Conservation (phyloP, 768 basidiomycete genomes). For the Amanita molliuscula region DNA sequence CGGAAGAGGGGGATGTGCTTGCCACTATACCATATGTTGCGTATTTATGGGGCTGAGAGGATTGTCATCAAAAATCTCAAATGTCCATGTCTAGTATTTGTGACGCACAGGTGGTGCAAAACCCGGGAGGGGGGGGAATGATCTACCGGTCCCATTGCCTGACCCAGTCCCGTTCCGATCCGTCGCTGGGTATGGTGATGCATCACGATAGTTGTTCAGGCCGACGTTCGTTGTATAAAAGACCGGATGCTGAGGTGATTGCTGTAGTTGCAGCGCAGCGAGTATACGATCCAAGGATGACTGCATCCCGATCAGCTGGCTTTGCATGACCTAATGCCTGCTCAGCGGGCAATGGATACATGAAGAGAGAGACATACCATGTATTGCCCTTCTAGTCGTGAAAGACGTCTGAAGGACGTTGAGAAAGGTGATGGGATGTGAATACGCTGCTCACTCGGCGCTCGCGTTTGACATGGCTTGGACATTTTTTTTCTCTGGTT, state of each 20-base stretch:
- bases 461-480: conserved; percentile 52
- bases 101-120: conserved; percentile 77
- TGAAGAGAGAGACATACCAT: conserved; percentile 36
- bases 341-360: conserved; percentile 1
- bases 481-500: conserved; percentile 78
- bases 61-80: conserved; percentile 8
- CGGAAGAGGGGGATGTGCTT: conserved; percentile 74
- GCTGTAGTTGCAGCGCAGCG: conserved; percentile 45
- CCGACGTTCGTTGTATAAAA: conserved; percentile 23
- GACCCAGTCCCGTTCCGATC: conserved; percentile 32
- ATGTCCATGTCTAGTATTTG: conserved; percentile 8
- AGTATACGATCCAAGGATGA: conserved; percentile 80
- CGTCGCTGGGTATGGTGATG: conserved; percentile 21
- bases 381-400: conserved; percentile 80
- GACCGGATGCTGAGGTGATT: conserved; percentile 20
- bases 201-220: conserved; percentile 19
- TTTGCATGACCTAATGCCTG: conserved; percentile 66
- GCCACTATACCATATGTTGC: conserved; percentile 86
- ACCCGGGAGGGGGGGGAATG: conserved; percentile 83
- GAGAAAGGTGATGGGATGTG: conserved; percentile 3
- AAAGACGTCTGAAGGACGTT: conserved; percentile 48
- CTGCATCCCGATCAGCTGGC: conserved; percentile 93
- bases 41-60: conserved; percentile 70
- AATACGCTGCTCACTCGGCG: conserved; percentile 49
- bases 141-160: conserved; percentile 20